phyloP scores from a whole-genome alignment of 495 filamentous ascomycete species.

The Cryomyces antarcticus region DNA sequence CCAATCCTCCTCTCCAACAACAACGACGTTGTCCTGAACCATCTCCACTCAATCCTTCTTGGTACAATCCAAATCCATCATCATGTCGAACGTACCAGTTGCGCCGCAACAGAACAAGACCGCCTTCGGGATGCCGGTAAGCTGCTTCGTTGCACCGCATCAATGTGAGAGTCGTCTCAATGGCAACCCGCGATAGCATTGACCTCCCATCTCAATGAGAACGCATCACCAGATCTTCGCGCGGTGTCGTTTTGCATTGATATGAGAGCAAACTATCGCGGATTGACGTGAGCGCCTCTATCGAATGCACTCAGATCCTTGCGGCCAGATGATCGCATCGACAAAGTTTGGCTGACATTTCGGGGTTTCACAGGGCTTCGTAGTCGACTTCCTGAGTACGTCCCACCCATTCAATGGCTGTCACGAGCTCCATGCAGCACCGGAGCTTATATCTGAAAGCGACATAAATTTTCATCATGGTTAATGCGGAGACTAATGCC shows the following conservation, averaged over 20 bases:
- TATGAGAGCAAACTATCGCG: not conserved
- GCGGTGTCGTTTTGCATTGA: not conserved
- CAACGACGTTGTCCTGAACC: not conserved
- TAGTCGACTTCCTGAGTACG: conserved; percentile 98
- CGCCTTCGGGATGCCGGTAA: conserved; percentile 82
- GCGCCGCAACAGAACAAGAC: conserved; percentile 41
- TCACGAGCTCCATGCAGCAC: conserved; percentile 5
- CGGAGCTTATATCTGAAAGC: not conserved
- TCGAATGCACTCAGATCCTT: not conserved
- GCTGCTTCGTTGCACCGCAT: conserved; percentile 10
- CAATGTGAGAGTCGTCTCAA: no score
- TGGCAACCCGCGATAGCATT: not conserved
- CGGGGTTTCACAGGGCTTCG: conserved; percentile 28
- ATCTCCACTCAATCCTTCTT: conserved; percentile 14
- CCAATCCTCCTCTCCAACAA: no score
- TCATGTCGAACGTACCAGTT: conserved; percentile 21
- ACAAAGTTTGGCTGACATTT: conserved; percentile 2
- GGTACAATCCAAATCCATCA: conserved; percentile 14
- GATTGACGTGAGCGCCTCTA: not conserved
- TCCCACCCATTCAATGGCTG: conserved; percentile 16
- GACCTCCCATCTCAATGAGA: not conserved
- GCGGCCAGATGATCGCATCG: conserved; percentile 1
- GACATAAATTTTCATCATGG: not conserved
- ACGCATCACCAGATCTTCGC: conserved; percentile 3
- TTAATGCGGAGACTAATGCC: conserved; percentile 15